Conservation (phyloP, 768 basidiomycete genomes). For the Amanita brunnescens region DNA sequence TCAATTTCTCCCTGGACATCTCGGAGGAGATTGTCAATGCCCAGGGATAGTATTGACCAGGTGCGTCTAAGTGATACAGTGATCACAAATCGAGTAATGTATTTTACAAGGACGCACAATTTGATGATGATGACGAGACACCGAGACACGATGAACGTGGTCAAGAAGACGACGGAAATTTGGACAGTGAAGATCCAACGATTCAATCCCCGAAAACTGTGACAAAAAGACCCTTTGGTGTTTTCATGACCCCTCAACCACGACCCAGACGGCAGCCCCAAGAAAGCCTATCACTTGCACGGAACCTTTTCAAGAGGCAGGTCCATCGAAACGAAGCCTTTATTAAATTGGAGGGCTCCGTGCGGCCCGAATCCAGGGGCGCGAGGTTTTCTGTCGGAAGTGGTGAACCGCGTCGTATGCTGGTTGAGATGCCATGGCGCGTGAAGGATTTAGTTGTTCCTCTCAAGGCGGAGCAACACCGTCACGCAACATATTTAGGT, state of each 20-base stretch:
- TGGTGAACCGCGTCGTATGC: slow-evolving; percentile 37
- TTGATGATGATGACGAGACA: neutral
- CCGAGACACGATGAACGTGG: neutral
- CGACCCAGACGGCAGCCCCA: slow-evolving; percentile 10
- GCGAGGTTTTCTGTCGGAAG: slow-evolving; percentile 36
- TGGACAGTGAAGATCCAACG: neutral
- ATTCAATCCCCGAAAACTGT: neutral
- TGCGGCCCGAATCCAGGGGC: slow-evolving; percentile 2
- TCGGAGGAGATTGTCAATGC: slow-evolving; percentile 17
- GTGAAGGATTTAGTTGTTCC: slow-evolving; percentile 44
- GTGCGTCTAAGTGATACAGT: slow-evolving; percentile 9
- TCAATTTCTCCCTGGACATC: neutral
- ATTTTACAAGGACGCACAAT: neutral
- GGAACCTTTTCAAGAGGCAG: neutral
- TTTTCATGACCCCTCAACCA: slow-evolving; percentile 56
- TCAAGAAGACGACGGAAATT: neutral
- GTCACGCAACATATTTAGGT: neutral
- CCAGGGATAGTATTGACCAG: slow-evolving; percentile 15
- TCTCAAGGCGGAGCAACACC: neutral
- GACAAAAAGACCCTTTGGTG: slow-evolving; percentile 18
- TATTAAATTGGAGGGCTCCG: neutral
- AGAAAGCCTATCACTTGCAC: neutral
- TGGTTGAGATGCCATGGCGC: slow-evolving; percentile 45
- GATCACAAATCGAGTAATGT: neutral
- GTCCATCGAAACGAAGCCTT: neutral